Conservation (phyloP, 2,329 filamentous ascomycete species). For the Fusarium sublunatum region DNA sequence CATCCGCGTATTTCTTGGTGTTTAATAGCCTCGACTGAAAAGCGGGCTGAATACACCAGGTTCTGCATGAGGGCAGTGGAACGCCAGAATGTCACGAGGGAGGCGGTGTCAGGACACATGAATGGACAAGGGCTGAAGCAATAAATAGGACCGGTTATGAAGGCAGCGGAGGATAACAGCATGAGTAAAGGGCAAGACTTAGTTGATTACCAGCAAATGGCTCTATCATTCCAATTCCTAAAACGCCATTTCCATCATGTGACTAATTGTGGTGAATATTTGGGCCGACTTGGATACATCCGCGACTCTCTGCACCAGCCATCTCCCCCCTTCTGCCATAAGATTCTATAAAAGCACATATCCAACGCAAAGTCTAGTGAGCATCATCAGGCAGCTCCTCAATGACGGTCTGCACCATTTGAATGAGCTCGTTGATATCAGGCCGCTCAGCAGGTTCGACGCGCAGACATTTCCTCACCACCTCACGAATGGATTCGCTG, state of each 20-base stretch:
- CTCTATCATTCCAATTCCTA: conserved; percentile 41
- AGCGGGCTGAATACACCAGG: neutral
- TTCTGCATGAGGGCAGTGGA: neutral
- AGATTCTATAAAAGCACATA: neutral
- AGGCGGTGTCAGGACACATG: neutral
- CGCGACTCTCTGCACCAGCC: conserved; percentile 11
- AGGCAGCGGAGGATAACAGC: conserved; percentile 3
- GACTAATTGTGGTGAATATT: conserved; percentile 17
- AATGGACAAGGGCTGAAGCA: neutral
- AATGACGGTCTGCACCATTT: conserved; percentile 79
- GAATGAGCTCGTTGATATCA: conserved; percentile 85
- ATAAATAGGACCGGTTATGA: neutral
- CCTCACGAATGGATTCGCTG: conserved; percentile 84
- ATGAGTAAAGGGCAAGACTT: conserved; percentile 32
- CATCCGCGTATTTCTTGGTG: conserved; percentile 32
- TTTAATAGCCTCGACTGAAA: conserved; percentile 8
- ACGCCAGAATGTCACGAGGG: neutral
- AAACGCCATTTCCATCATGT: conserved; percentile 41
- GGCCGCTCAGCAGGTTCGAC: conserved; percentile 91
- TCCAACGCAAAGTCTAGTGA: conserved; percentile 26
- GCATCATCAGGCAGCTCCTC: conserved; percentile 69
- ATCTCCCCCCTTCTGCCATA: conserved; percentile 6
- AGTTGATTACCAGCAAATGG: conserved; percentile 32
- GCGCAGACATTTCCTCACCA: conserved; percentile 86
- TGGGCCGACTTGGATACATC: conserved; percentile 2